A percentile compares a stretch with the other conserved stretches of the same genome.
Conservation (phyloP, 768 basidiomycete genomes). For the Hericium rajendrae region DNA sequence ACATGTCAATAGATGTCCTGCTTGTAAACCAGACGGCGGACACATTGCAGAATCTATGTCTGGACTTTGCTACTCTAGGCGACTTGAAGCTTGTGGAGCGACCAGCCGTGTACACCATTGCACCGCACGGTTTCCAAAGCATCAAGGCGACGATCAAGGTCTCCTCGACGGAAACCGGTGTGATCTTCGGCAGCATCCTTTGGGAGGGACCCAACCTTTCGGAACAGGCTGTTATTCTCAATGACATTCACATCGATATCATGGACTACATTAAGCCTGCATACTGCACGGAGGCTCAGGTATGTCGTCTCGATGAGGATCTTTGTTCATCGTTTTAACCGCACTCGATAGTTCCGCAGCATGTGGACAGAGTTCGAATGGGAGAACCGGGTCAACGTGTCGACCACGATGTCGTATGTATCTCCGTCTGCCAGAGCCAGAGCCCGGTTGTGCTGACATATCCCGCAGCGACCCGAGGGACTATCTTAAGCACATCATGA, state of each 20-base stretch:
- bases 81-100: conserved; percentile 96
- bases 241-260: conserved; percentile 97
- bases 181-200: conserved; percentile 95
- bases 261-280: conserved; percentile 98
- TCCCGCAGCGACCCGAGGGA: conserved; percentile 64
- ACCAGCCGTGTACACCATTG: conserved; percentile 88
- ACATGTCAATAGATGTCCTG: conserved; percentile 59
- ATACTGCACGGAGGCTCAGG: conserved; percentile 91
- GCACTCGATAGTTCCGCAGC: conserved; percentile 63
- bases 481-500: conserved; percentile 92
- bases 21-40: conserved; percentile 93
- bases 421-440: background rate
- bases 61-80: conserved; percentile 95
- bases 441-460: background rate
- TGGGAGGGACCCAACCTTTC: conserved; percentile 88
- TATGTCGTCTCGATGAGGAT: conserved; percentile 18
- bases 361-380: conserved; percentile 99
- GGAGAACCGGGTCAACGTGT: conserved; percentile 98
- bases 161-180: conserved; percentile 96
- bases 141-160: conserved; percentile 99
- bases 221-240: conserved; percentile 88
- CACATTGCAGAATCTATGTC: conserved; percentile 91
- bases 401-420: conserved; percentile 69
- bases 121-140: conserved; percentile 94
- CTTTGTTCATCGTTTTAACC: background rate